Evolutionary conservation across 805 yeast genomes (phyloP), one percentile per base, ranked within the genome.

Genomic region (Saccharomycopsis oosterbeekiorum): DNA sequence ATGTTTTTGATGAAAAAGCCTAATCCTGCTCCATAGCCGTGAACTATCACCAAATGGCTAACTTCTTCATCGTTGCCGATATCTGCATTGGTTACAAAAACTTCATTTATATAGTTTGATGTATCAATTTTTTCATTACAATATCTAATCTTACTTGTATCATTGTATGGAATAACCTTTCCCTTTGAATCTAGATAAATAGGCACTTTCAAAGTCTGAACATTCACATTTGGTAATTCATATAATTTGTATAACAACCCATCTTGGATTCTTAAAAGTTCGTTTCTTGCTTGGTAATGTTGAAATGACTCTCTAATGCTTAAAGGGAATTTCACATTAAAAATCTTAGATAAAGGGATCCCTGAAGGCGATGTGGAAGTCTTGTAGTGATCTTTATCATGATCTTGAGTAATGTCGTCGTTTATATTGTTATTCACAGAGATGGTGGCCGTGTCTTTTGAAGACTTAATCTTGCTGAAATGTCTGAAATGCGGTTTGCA

Each of bases 1-100:
- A 88, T 80, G 71, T 91, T 93, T 67, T 85, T 85, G 59, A 86
- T 74, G 68, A 86, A 94, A 66, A 91, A 85, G 0, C 97, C 98
- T 34, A 91, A 74, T 0, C 96, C 94, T 0, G 98, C 97, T 2
- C 97, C 98, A 69, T 93, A 93, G 0, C 99, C 99, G 72, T 93
- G 99, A 12, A 93, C 77, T 58, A 93, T 75, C 0, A 94, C 89
- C 26, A 91, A 71, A 71, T 87, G 81, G 66, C 74, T 74, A 57
- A 71, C 59, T 10, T 51, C 40, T 47, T 60, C 64, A 47, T 41
- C 62, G 57, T 70, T 70, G 40, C 21, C n/a, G 19, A 21, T 75
- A 56, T 74, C 74, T 62, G 78, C 77, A 64, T 85, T 82, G 54
- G 75, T 75, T 39, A 92, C 80, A 64, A 75, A 79, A 62, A 91